A percentile compares a stretch with the other conserved stretches of the same genome.
Evolutionary conservation across 495 filamentous ascomycete species (phyloP).

Genomic region (Aspergillus leporis): DNA sequence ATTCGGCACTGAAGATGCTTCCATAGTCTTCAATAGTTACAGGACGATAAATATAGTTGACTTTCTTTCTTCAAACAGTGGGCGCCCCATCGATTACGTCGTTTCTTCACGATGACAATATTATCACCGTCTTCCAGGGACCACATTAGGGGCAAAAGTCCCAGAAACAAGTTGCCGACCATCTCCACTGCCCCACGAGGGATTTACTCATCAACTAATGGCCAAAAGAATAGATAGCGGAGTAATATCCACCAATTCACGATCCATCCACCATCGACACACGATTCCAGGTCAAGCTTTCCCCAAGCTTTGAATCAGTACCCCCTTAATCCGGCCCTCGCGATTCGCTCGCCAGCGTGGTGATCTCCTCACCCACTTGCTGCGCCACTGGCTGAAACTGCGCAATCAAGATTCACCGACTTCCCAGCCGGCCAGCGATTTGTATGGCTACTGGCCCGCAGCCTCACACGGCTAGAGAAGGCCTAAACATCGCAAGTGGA

Average conservation of each 20-base stretch:
- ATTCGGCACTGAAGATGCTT: no score
- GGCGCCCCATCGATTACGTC: not conserved
- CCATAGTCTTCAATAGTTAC: no score
- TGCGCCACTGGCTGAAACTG: not conserved
- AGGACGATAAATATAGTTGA: no score
- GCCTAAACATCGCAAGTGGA: not conserved
- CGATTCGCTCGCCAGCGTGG: conserved; percentile 15
- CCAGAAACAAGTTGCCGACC: not conserved
- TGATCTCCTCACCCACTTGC: conserved; percentile 5
- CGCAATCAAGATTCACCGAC: not conserved
- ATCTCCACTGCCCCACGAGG: conserved; percentile 4
- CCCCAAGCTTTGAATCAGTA: conserved; percentile 20
- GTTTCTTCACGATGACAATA: not conserved
- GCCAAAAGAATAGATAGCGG: not conserved
- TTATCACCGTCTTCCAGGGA: not conserved
- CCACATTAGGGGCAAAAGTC: not conserved
- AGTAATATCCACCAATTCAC: not conserved
- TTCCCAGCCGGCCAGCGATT: not conserved
- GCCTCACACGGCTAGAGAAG: not conserved
- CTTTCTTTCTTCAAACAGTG: not conserved
- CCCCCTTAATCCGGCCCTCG: conserved; percentile 1
- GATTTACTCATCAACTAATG: not conserved
- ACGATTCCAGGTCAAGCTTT: conserved; percentile 22
- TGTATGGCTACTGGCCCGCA: not conserved
- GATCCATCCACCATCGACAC: conserved; percentile 5